These are phyloP conservation scores for Zymoseptoria crescenta DNA, from an alignment of 2,329 filamentous ascomycete species.

Conservation along the genomic window DNA sequence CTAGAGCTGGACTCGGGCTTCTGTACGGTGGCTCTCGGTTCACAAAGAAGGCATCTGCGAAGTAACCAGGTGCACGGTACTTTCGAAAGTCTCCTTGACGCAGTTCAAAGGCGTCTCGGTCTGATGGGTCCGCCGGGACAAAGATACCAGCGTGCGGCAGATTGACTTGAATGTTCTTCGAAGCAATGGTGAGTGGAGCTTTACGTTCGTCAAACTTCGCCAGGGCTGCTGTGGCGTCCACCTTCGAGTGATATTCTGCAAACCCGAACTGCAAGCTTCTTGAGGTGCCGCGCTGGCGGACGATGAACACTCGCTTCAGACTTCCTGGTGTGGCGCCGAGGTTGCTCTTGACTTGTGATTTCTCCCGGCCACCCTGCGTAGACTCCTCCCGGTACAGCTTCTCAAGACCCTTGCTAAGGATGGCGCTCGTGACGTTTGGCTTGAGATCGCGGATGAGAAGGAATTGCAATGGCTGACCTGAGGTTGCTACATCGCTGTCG, in stretches of 20 bases:
- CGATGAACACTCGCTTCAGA: slow-evolving; percentile 67
- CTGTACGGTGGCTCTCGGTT: slow-evolving; percentile 14
- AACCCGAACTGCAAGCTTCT: slow-evolving; percentile 77
- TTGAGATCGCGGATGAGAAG: slow-evolving; percentile 67
- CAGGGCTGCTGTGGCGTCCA: slow-evolving; percentile 66
- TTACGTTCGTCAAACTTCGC: slow-evolving; percentile 60
- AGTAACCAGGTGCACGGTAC: slow-evolving; percentile 20
- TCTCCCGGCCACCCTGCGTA: not conserved
- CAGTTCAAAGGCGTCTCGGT: slow-evolving; percentile 27
- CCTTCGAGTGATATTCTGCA: slow-evolving; percentile 69
- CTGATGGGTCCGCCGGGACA: slow-evolving; percentile 58
- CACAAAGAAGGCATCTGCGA: slow-evolving; percentile 14
- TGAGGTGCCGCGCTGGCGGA: slow-evolving; percentile 62
- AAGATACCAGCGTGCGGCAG: slow-evolving; percentile 84
- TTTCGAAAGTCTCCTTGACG: slow-evolving; percentile 10
- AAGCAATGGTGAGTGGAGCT: slow-evolving; percentile 68
- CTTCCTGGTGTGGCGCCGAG: slow-evolving; percentile 57
- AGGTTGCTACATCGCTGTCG: slow-evolving; percentile 18
- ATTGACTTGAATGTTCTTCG: slow-evolving; percentile 60
- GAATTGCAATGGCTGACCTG: slow-evolving; percentile 30
- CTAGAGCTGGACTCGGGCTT: not conserved
- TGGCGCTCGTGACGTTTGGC: slow-evolving; percentile 60
- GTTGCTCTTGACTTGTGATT: not conserved
- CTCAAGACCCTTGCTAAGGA: slow-evolving; percentile 63
- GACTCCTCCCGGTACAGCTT: slow-evolving; percentile 55